phyloP scores from a whole-genome alignment of 176 grass and related monocot genomes.

The Tillandsia leiboldiana region DNA sequence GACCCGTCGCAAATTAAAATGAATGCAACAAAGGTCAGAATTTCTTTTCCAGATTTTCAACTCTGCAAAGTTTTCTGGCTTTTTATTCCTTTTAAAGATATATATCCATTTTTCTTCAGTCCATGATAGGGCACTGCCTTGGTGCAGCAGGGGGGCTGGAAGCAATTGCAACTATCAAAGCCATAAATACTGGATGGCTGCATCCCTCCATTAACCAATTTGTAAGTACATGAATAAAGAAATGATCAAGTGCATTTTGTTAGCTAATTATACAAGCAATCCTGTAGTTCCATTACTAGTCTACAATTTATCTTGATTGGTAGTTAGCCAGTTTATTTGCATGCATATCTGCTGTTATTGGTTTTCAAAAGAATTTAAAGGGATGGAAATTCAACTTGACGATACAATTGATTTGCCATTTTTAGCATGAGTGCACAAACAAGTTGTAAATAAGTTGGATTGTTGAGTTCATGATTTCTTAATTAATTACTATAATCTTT shows the following conservation, averaged over 20 bases:
- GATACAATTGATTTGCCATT: too few species aligned
- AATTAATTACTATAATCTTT: too few species aligned
- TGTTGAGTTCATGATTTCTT: too few species aligned
- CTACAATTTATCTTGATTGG: too few species aligned
- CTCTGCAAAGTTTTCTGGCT: not conserved
- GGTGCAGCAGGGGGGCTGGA: slow-evolving; percentile 48
- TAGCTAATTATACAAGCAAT: not conserved
- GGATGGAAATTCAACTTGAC: too few species aligned
- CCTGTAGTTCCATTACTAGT: too few species aligned
- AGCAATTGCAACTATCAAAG: slow-evolving; percentile 47
- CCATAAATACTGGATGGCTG: slow-evolving; percentile 47
- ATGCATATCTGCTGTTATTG: too few species aligned
- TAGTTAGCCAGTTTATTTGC: too few species aligned
- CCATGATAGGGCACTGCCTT: slow-evolving; percentile 57
- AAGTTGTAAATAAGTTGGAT: too few species aligned
- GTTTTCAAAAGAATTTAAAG: too few species aligned
- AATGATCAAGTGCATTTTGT: not conserved
- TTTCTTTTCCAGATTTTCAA: not conserved
- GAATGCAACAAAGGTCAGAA: slow-evolving; percentile 54
- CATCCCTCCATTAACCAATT: slow-evolving; percentile 62
- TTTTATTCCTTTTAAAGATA: not conserved
- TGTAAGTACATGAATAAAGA: slow-evolving; percentile 18
- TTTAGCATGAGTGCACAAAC: too few species aligned
- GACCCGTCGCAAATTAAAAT: slow-evolving; percentile 51
- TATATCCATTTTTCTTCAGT: slow-evolving; percentile 22